phyloP scores from a whole-genome alignment of 768 basidiomycete genomes.

The Paxillus involutus region DNA sequence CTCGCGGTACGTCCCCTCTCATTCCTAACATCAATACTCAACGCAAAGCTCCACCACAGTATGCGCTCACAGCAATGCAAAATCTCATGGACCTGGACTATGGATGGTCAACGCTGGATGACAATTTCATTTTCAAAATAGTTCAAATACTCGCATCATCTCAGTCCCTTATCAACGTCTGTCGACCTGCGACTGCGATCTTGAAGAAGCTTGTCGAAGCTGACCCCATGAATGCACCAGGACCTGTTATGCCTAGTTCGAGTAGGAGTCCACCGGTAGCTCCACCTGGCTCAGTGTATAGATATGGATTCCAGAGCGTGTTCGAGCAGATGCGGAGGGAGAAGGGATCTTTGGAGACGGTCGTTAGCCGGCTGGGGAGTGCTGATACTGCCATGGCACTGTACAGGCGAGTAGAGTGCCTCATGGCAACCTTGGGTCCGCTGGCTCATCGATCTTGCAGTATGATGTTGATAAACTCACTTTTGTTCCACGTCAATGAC shows the following conservation, averaged over 20 bases:
- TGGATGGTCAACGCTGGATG: conserved; percentile 76
- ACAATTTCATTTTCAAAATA: conserved; percentile 72
- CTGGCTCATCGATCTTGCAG: conserved; percentile 37
- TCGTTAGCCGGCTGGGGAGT: conserved; percentile 76
- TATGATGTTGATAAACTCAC: conserved; percentile 88
- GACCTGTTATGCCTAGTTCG: conserved; percentile 55
- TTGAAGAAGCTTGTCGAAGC: conserved; percentile 89
- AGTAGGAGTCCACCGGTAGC: conserved; percentile 52
- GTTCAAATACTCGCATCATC: conserved; percentile 78
- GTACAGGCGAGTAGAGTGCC: conserved; percentile 54
- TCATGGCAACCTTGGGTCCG: not conserved
- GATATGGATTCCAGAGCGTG: conserved; percentile 81
- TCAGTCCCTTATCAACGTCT: conserved; percentile 82
- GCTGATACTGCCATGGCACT: conserved; percentile 85
- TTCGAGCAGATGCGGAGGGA: conserved; percentile 82
- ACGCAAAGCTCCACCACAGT: conserved; percentile 43
- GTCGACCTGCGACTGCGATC: conserved; percentile 88
- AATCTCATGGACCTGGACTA: conserved; percentile 85
- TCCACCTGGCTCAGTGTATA: conserved; percentile 72
- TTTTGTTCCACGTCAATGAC: conserved; percentile 79
- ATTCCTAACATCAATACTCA: not conserved
- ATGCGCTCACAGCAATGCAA: conserved; percentile 83
- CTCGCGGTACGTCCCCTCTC: conserved; percentile 60
- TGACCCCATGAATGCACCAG: conserved; percentile 68
- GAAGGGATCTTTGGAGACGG: conserved; percentile 69